Evolutionary conservation across 2,329 filamentous ascomycete species (phyloP).

Genomic region (Hypoxylon sp.): DNA sequence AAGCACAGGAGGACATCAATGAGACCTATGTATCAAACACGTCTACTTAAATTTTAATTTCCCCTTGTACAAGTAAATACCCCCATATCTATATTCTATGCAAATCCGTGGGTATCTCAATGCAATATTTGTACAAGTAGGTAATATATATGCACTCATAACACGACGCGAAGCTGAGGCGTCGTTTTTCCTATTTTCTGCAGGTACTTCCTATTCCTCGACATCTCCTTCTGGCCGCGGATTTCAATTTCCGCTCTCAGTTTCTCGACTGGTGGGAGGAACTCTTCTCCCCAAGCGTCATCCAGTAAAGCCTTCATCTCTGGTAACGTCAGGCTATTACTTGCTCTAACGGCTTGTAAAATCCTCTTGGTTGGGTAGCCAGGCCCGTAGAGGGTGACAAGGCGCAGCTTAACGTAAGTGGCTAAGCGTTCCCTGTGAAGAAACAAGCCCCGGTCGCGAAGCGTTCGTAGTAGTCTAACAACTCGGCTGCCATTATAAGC

Average conservation of each 20-base stretch:
- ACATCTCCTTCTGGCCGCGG: conserved; percentile 33
- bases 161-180: conserved; percentile 21
- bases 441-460: conserved; percentile 54
- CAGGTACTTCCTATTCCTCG: conserved; percentile 37
- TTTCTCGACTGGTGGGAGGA: conserved; percentile 53
- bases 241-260: conserved; percentile 50
- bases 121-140: conserved; percentile 24
- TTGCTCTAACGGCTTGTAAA: conserved; percentile 43
- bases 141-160: conserved; percentile 17
- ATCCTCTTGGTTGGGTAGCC: conserved; percentile 39
- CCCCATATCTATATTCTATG: conserved; percentile 16
- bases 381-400: conserved; percentile 56
- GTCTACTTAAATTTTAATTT: conserved; percentile 39
- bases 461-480: conserved; percentile 54
- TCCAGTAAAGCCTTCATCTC: conserved; percentile 58
- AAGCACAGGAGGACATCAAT: conserved; percentile 45
- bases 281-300: conserved; percentile 55
- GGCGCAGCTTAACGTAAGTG: conserved; percentile 51
- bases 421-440: conserved; percentile 46
- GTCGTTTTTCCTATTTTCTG: conserved; percentile 27
- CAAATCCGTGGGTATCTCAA: conserved; percentile 30
- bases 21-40: conserved; percentile 36
- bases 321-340: conserved; percentile 51
- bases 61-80: conserved; percentile 16
- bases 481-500: conserved; percentile 53